These are phyloP conservation scores for Cyberlindnera lachancei DNA, from an alignment of 805 yeast genomes.

Conservation along the genomic window DNA sequence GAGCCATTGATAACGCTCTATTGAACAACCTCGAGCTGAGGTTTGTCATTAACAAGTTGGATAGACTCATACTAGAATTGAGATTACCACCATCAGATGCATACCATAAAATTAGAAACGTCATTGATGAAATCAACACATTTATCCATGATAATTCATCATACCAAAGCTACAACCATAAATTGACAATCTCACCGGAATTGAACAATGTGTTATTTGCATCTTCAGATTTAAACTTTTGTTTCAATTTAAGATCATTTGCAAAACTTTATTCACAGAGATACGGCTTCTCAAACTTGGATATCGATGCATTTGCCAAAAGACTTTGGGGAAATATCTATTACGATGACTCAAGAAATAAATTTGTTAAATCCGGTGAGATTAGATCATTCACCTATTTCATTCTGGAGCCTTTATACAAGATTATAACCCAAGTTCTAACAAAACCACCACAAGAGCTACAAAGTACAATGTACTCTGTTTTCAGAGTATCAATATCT, in stretches of 20 bases:
- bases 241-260: conserved; percentile 64
- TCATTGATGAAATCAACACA: conserved; percentile 58
- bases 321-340: conserved; percentile 76
- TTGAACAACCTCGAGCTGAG: conserved; percentile 42
- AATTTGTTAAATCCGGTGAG: conserved; percentile 31
- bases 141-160: conserved; percentile 33
- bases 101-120: conserved; percentile 54
- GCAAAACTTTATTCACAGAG: conserved; percentile 37
- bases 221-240: conserved; percentile 52
- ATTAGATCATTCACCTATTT: conserved; percentile 43
- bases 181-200: conserved; percentile 44
- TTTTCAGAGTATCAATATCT: conserved; percentile 39
- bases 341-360: conserved; percentile 35
- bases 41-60: conserved; percentile 73
- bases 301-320: conserved; percentile 36
- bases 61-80: conserved; percentile 75
- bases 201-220: conserved; percentile 67
- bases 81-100: conserved; percentile 69
- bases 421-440: conserved; percentile 54
- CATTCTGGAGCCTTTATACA: conserved; percentile 74
- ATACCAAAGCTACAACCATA: conserved; percentile 20
- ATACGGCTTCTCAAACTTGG: conserved; percentile 25
- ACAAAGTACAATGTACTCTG: conserved; percentile 34
- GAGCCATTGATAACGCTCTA: conserved; percentile 45
- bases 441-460: conserved; percentile 42